Base-by-base conservation (phyloP, 768 basidiomycete species). In the Mycena olivaceomarginata region DNA sequence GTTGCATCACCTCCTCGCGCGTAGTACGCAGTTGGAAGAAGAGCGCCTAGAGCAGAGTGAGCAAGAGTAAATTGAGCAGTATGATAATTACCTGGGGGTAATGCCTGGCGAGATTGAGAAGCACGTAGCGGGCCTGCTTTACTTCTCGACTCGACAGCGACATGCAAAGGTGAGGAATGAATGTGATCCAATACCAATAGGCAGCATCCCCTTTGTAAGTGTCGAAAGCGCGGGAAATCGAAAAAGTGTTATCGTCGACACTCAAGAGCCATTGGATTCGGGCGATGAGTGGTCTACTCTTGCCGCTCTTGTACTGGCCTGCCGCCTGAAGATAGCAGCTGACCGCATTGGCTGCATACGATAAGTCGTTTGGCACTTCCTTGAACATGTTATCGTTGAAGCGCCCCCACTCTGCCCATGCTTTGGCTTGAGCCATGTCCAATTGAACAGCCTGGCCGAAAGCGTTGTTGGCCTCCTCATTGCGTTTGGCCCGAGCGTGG, bases 111-210 rank as follows among this genome's bases (percentile, higher is more conserved):
- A 99, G 91, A 77, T 96, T 96, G 75, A 97, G 88, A 51, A 99
- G 89, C 60, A 99, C 91, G 83, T 95, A 94, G 22, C 97, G 92
- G 4, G 97, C 98, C 83, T 98, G 97, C 81, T 96, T 97, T 57
- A 97, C 94, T 85, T 99, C 98, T 45, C 97, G 92, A 76, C 98
- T 94, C 2, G 95, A 95, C 53, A 99, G 90, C 1, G 98, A 98
- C 70, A 95, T 84, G 78, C 97, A 94, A 11, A 99, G 91, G 82
- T 99, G 98, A 5, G 98, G 98, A 60, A 98, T 97, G 72, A 99
- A 88, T 1, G 98, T 96, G 80, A 99, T 98, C 98, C 98, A 99
- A 85, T 97, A 99, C 98, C 98, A 99, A 79, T 95, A 95, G 15
- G 97, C 97, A 4, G 96, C 93, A 82, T 99, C 98, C 75, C 98